Conservation (phyloP, 176 grass and related monocot genomes). For the Oryza coarctata region DNA sequence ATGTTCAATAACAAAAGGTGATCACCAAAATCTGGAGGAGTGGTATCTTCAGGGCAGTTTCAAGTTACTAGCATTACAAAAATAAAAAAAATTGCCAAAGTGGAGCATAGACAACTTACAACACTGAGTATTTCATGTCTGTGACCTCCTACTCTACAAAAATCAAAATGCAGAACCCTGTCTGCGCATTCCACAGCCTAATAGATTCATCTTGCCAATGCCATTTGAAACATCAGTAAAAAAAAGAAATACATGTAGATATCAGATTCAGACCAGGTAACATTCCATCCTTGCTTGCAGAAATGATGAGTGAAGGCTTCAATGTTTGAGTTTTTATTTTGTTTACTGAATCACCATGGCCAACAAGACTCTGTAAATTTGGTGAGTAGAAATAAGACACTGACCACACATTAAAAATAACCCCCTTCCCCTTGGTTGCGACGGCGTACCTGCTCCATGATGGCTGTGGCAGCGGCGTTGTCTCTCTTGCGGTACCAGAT, state of each 20-base stretch:
- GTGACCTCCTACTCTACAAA: slow-evolving; percentile 90
- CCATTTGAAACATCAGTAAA: slow-evolving; percentile 32
- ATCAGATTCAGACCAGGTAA: not conserved
- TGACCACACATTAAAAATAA: not conserved
- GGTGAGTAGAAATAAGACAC: slow-evolving; percentile 19
- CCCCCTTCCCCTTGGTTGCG: no score
- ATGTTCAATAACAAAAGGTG: slow-evolving; percentile 6
- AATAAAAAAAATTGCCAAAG: not conserved
- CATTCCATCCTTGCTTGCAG: slow-evolving; percentile 82
- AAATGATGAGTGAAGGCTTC: slow-evolving; percentile 84
- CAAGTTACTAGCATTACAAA: slow-evolving; percentile 11
- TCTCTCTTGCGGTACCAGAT: no score
- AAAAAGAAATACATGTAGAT: not conserved
- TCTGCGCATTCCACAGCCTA: slow-evolving; percentile 95
- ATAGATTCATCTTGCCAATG: slow-evolving; percentile 82
- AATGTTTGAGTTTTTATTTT: slow-evolving; percentile 81
- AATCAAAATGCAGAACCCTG: slow-evolving; percentile 88
- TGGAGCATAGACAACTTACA: slow-evolving; percentile 53
- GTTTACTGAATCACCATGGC: slow-evolving; percentile 79
- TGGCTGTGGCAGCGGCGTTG: no score
- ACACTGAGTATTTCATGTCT: slow-evolving; percentile 95
- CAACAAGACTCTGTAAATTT: slow-evolving; percentile 70
- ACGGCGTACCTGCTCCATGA: no score
- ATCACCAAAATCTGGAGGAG: no score
- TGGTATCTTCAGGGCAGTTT: not conserved